Evolutionary conservation across 805 yeast species (phyloP).

Genomic region (Pichia insulana): DNA sequence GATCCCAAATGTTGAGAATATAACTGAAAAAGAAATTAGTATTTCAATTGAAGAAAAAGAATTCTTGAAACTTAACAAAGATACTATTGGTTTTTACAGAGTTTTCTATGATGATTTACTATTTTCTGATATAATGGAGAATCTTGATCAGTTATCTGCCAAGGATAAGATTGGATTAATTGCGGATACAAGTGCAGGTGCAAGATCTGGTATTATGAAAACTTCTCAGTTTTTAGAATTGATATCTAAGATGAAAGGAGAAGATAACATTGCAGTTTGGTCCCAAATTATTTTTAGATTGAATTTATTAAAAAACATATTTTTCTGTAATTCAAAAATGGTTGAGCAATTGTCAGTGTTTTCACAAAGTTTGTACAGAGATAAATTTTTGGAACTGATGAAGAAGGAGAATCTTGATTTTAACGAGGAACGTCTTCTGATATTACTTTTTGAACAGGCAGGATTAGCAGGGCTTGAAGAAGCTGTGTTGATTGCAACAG

Average conservation of each 20-base stretch:
- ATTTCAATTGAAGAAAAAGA: slow-evolving; percentile 12
- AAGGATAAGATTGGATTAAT: slow-evolving; percentile 46
- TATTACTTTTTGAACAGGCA: slow-evolving; percentile 33
- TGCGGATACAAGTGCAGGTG: slow-evolving; percentile 43
- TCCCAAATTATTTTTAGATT: slow-evolving; percentile 38
- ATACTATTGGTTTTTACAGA: slow-evolving; percentile 44
- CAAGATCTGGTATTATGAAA: slow-evolving; percentile 36
- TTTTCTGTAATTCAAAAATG: slow-evolving; percentile 28
- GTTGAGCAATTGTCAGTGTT: slow-evolving; percentile 26
- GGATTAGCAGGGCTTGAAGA: slow-evolving; percentile 32
- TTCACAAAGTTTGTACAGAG: slow-evolving; percentile 25
- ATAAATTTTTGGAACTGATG: slow-evolving; percentile 22
- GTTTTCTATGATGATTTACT: slow-evolving; percentile 41
- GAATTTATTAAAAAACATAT: slow-evolving; percentile 27
- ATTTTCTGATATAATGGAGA: slow-evolving; percentile 32
- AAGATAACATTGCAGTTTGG: slow-evolving; percentile 45
- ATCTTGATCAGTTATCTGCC: slow-evolving; percentile 32
- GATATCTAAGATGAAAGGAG: slow-evolving; percentile 28
- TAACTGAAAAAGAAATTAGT: slow-evolving; percentile 14
- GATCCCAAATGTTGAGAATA: slow-evolving; percentile 37
- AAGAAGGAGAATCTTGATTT: slow-evolving; percentile 13
- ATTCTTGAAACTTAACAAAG: slow-evolving; percentile 39
- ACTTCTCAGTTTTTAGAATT: slow-evolving; percentile 39
- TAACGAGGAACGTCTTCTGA: slow-evolving; percentile 26
- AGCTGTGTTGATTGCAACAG: slow-evolving; percentile 23